phyloP scores from a whole-genome alignment of 140 eudicot genomes.

The Oenanthe javanica region DNA sequence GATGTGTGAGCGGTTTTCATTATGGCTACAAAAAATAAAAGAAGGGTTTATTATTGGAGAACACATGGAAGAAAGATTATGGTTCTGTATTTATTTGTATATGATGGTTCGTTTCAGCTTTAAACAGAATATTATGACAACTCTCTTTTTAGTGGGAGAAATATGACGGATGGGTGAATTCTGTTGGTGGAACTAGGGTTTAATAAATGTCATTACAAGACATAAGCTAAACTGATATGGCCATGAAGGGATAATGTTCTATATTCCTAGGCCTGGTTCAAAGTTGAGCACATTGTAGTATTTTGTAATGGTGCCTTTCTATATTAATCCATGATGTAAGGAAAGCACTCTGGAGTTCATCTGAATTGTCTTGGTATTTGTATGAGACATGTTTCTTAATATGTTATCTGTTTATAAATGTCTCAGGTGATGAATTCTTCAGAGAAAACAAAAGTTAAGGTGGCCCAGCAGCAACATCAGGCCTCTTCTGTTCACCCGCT shows the following conservation, averaged over 20 bases:
- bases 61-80: not conserved
- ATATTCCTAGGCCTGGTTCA: not conserved
- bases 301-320: not conserved
- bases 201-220: not conserved
- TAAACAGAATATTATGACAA: not conserved
- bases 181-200: not conserved
- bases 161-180: not conserved
- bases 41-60: not conserved
- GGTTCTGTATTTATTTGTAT: not conserved
- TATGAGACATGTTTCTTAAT: not conserved
- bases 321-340: not conserved
- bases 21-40: not conserved
- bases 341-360: not conserved
- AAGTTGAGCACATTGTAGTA: not conserved
- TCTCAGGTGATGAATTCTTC: slow-evolving; percentile 52
- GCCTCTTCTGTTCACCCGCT: slow-evolving; percentile 35
- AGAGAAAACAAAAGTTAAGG: slow-evolving; percentile 57
- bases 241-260: not conserved
- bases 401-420: not conserved
- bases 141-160: not conserved
- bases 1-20: not conserved
- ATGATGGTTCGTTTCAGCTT: not conserved
- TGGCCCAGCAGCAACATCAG: slow-evolving; percentile 41
- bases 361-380: not conserved
- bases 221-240: not conserved